Evolutionary conservation across 2,329 filamentous ascomycete species (phyloP).

Genomic region (Hypocrella siamensis): DNA sequence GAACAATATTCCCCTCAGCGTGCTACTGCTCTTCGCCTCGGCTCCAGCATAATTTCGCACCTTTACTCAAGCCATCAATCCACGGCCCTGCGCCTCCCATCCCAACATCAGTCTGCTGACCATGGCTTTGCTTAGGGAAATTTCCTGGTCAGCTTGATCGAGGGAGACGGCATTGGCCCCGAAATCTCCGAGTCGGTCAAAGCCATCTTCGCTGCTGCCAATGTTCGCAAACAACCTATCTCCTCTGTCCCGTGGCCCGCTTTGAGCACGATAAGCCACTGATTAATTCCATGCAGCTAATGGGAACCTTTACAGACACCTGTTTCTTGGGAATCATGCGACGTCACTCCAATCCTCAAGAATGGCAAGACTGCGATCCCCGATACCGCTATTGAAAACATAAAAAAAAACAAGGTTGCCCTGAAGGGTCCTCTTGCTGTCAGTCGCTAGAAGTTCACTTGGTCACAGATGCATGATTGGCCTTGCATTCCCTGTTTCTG

Average conservation of each 20-base stretch:
- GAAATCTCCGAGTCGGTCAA: slow-evolving; percentile 97
- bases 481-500: too few species aligned
- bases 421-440: slow-evolving; percentile 95
- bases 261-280: too few species aligned
- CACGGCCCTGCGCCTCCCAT: not conserved
- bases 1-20: not conserved
- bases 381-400: slow-evolving; percentile 81
- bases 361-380: slow-evolving; percentile 94
- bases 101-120: not conserved
- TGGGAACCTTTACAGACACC: slow-evolving; percentile 43
- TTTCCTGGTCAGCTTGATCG: slow-evolving; percentile 91
- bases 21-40: not conserved
- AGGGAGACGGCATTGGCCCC: slow-evolving; percentile 96
- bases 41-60: slow-evolving; percentile 6
- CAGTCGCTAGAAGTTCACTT: not conserved
- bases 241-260: not conserved
- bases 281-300: not conserved
- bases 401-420: slow-evolving; percentile 90
- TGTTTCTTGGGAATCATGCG: slow-evolving; percentile 92
- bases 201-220: slow-evolving; percentile 93
- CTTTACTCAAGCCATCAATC: not conserved
- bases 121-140: slow-evolving; percentile 48
- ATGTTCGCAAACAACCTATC: slow-evolving; percentile 37
- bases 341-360: slow-evolving; percentile 86
- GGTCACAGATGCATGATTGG: not conserved